Conservation (phyloP, 192 early-diverging fungal genomes). For the Coemansia sp. region DNA sequence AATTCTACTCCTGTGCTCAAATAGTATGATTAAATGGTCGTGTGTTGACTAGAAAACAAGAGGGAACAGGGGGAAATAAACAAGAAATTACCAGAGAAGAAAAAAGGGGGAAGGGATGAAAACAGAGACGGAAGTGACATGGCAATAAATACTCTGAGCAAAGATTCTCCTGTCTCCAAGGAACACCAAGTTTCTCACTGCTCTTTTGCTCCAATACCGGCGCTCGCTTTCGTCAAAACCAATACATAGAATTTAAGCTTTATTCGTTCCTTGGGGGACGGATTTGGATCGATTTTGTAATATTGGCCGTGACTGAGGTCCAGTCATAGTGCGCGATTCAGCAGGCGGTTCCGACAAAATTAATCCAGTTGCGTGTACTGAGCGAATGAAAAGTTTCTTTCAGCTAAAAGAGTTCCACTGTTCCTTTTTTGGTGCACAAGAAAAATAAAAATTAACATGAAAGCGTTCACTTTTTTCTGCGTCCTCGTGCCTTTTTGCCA, state of each 20-base stretch:
- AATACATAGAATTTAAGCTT: too few relatives aligned
- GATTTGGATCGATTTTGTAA: too few relatives aligned
- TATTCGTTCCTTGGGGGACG: too few relatives aligned
- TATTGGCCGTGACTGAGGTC: too few relatives aligned
- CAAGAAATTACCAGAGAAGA: background rate
- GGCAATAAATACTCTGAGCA: background rate
- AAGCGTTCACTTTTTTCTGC: conserved; percentile 5
- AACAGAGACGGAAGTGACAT: background rate
- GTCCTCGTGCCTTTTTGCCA: conserved; percentile 13
- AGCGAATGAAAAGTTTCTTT: too few relatives aligned
- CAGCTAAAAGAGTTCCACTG: too few relatives aligned
- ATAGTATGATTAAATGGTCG: background rate
- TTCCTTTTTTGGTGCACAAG: too few relatives aligned
- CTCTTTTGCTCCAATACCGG: too few relatives aligned
- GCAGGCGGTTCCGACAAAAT: background rate
- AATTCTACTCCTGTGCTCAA: too few relatives aligned
- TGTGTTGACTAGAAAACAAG: background rate
- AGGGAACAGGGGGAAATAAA: background rate
- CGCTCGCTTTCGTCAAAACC: too few relatives aligned
- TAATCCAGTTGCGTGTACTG: background rate
- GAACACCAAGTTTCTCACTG: too few relatives aligned
- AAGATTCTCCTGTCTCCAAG: background rate
- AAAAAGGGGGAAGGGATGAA: background rate
- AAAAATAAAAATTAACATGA: too few relatives aligned
- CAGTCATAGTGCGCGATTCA: background rate